phyloP scores from a whole-genome alignment of 2,329 filamentous ascomycete species.

The Aspergillus viridinutans region DNA sequence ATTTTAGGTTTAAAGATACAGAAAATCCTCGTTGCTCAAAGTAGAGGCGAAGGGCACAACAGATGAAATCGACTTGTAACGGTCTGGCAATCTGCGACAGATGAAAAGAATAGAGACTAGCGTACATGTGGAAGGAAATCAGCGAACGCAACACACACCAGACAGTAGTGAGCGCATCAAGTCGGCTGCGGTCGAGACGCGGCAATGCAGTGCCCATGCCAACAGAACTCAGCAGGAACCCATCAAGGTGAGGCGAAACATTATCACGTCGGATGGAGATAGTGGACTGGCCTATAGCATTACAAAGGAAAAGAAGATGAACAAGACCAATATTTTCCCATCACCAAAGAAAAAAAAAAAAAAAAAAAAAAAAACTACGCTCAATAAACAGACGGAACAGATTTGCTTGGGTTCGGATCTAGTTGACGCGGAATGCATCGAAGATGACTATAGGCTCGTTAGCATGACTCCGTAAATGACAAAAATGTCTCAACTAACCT shows the following conservation, averaged over 20 bases:
- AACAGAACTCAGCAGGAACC: not conserved
- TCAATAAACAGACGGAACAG: conserved; percentile 20
- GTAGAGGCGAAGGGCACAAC: not conserved
- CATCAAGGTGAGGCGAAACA: not conserved
- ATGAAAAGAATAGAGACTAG: not conserved
- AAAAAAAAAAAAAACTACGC: conserved; percentile 19
- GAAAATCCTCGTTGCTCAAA: not conserved
- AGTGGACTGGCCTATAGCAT: not conserved
- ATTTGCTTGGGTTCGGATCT: conserved; percentile 11
- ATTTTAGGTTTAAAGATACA: not conserved
- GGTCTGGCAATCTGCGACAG: not conserved
- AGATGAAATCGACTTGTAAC: not conserved
- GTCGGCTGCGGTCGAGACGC: not conserved
- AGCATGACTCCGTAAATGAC: conserved; percentile 3
- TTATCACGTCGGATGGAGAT: not conserved
- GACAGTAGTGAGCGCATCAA: not conserved
- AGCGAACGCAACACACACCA: not conserved
- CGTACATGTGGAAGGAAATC: not conserved
- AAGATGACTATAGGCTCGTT: conserved; percentile 19
- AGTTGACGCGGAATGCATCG: conserved; percentile 26
- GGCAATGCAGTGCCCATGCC: not conserved
- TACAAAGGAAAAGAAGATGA: conserved; percentile 5
- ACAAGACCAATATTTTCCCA: conserved; percentile 16
- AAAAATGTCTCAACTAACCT: conserved; percentile 28
- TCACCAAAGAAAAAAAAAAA: conserved; percentile 16